phyloP scores from a whole-genome alignment of 495 filamentous ascomycete genomes.

The Mytilinidion resinicola region DNA sequence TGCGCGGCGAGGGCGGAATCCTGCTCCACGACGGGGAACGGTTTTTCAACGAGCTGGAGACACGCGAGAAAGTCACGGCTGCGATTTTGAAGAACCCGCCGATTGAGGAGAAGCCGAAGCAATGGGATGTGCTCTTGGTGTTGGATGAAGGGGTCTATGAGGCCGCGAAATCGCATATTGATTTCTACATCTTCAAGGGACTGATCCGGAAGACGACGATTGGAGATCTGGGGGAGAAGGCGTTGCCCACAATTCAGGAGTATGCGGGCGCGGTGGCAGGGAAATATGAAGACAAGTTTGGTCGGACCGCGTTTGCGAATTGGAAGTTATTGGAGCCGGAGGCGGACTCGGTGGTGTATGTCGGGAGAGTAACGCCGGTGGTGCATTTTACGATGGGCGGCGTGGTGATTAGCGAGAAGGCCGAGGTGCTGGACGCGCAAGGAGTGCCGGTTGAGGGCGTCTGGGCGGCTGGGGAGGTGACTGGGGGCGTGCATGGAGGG shows the following conservation, averaged over 20 bases:
- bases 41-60: conserved; percentile 55
- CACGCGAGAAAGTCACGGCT: conserved; percentile 46
- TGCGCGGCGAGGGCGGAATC: conserved; percentile 54
- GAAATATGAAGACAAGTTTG: conserved; percentile 36
- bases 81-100: conserved; percentile 40
- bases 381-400: conserved; percentile 58
- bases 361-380: conserved; percentile 54
- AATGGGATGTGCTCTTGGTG: conserved; percentile 52
- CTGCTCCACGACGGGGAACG: conserved; percentile 42
- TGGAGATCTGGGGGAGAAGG: conserved; percentile 40
- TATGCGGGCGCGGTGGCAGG: conserved; percentile 42
- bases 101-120: conserved; percentile 26
- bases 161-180: conserved; percentile 46
- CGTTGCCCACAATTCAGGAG: conserved; percentile 39
- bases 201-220: conserved; percentile 48
- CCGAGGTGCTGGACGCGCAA: conserved; percentile 37
- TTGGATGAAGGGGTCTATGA: conserved; percentile 52
- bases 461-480: conserved; percentile 52
- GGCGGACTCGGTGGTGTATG: conserved; percentile 45
- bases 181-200: conserved; percentile 55
- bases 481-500: conserved; percentile 50
- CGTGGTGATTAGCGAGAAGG: conserved; percentile 42
- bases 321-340: conserved; percentile 46
- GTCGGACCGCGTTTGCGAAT: conserved; percentile 45
- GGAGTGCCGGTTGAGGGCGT: conserved; percentile 40